Evolutionary conservation across 164 flowering plant species (phyloP), one percentile per base, ranked within the genome.

Genomic region (Dillenia turbinata): DNA sequence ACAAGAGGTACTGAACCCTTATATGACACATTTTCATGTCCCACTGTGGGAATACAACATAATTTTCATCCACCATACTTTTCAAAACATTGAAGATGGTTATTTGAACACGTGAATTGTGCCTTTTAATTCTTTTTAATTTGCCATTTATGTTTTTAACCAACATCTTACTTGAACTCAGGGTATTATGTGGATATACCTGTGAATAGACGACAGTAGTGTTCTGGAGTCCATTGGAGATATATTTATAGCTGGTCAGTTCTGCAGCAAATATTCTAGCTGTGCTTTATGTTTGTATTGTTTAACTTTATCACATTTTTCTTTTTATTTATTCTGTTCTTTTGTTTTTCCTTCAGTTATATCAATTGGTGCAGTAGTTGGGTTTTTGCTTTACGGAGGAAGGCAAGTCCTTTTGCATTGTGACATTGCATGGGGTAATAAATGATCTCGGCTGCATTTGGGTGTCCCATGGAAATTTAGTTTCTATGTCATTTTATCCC

Each of bases 321-420:
- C 17, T 24, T 43, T 57, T 62, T 54, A 46, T 69, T 13, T 53
- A 40, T 8, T 10, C 3, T 1, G 3, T 48, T 64, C 51, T 66
- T 19, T n/a, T 64, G 47, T 50, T 47, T 82, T 75, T n/a, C n/a
- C n/a, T n/a, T n/a, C 90, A 91, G 97, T 73, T 64, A 66, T 81
- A 59, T 88, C 96, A 56, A 78, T 91, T 54, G 61, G 69, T 69
- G 90, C 88, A 71, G 97, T 96, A 52, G 60, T 89, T 15, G 96
- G 87, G 49, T 91, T 91, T 71, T 48, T 88, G 73, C 66, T 85
- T 65, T 85, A 89, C 71, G 97, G 96, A 57, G 96, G 97, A 49
- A 91, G n/a, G n/a, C n/a, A n/a, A n/a, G n/a, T n/a, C n/a, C n/a
- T n/a, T n/a, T n/a, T n/a, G n/a, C n/a, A n/a, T n/a, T n/a, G n/a